These are phyloP conservation scores for Starmerella davenportii DNA, from an alignment of 805 yeast species.

Conservation along the genomic window DNA sequence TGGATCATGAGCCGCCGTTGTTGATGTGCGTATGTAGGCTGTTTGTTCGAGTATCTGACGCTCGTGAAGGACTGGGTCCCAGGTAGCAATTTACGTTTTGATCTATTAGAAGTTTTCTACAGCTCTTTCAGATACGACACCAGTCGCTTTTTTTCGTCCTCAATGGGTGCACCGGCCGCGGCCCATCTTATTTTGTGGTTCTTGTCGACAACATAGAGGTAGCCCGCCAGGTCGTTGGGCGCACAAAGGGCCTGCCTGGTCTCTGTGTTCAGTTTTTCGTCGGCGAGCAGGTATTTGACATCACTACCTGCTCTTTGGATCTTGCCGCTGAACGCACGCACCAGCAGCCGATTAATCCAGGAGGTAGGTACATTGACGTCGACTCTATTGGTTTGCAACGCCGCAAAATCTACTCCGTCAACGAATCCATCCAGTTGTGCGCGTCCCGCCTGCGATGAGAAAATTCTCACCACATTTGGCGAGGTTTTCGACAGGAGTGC, in stretches of 20 bases:
- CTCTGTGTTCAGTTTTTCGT: constrained; percentile 37
- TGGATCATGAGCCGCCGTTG: no score
- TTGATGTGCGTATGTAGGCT: no score
- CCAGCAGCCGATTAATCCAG: constrained; percentile 46
- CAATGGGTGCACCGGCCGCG: constrained; percentile 61
- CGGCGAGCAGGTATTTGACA: constrained; percentile 41
- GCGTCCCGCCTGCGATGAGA: constrained; percentile 53
- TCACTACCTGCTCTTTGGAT: constrained; percentile 32
- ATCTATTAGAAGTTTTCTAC: no score
- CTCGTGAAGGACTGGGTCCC: no score
- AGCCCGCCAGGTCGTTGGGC: constrained; percentile 68
- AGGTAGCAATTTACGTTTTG: no score
- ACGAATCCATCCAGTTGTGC: constrained; percentile 47
- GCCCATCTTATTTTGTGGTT: constrained; percentile 76
- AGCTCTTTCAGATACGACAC: background rate
- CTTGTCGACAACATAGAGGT: constrained; percentile 58
- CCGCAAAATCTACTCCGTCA: constrained; percentile 27
- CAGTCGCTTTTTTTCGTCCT: constrained; percentile 31
- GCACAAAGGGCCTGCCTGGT: constrained; percentile 43
- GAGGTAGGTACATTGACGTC: constrained; percentile 65
- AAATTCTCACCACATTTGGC: constrained; percentile 46
- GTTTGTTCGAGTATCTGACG: no score
- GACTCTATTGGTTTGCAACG: constrained; percentile 21
- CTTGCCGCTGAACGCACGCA: constrained; percentile 33
- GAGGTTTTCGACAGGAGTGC: constrained; percentile 19